Conservation (phyloP, 176 grass and related monocot genomes). For the Aegilops speltoides region DNA sequence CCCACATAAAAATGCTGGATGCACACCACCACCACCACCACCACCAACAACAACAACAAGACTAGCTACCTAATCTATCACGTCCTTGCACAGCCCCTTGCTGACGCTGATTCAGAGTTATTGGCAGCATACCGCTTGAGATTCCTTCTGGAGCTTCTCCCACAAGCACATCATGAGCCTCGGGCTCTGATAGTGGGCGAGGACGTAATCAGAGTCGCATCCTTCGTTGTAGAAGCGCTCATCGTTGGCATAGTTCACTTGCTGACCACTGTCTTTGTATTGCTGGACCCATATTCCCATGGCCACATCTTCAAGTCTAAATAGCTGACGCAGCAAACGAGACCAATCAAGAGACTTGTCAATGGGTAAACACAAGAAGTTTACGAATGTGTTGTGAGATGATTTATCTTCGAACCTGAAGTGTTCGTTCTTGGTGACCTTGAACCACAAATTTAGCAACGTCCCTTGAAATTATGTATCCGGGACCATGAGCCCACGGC, state of each 20-base stretch:
- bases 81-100: not conserved
- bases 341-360: not conserved
- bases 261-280: slow-evolving; percentile 58
- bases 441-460: slow-evolving; percentile 74
- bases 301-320: slow-evolving; percentile 95
- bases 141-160: slow-evolving; percentile 72
- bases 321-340: slow-evolving; percentile 58
- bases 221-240: slow-evolving; percentile 79
- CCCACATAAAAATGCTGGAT: too few species aligned
- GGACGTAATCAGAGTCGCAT: slow-evolving; percentile 77
- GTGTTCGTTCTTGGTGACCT: slow-evolving; percentile 66
- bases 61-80: not conserved
- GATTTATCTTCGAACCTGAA: slow-evolving; percentile 51
- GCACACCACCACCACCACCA: not conserved
- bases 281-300: slow-evolving; percentile 95
- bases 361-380: not conserved
- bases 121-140: slow-evolving; percentile 71
- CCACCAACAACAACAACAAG: not conserved
- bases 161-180: slow-evolving; percentile 85
- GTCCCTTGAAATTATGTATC: slow-evolving; percentile 85
- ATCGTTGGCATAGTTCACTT: slow-evolving; percentile 69
- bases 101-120: not conserved
- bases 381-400: not conserved
- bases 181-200: slow-evolving; percentile 87
- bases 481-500: slow-evolving; percentile 93